Conservation (phyloP, 495 filamentous ascomycete species). For the Penicillium crystallinum region DNA sequence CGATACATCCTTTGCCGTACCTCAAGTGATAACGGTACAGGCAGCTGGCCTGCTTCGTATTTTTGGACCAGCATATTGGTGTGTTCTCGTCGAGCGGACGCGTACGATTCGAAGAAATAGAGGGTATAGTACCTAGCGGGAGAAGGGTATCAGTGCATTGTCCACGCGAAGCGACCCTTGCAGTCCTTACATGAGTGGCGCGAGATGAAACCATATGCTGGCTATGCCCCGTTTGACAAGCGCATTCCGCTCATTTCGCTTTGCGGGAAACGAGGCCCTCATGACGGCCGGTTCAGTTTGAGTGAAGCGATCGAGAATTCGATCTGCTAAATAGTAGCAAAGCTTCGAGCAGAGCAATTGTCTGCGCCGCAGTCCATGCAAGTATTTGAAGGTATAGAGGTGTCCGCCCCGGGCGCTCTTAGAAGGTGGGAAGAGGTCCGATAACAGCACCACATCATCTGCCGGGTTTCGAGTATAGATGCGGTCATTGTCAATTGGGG, state of each 20-base stretch:
- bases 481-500: conserved; percentile 33
- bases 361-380: conserved; percentile 32
- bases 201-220: conserved; percentile 36
- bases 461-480: conserved; percentile 41
- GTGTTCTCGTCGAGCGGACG: conserved; percentile 38
- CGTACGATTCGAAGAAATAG: conserved; percentile 41
- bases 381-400: conserved; percentile 42
- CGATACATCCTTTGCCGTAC: conserved; percentile 35
- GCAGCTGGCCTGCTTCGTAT: conserved; percentile 37
- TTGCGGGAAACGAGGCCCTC: conserved; percentile 30
- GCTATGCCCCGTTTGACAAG: conserved; percentile 31
- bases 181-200: conserved; percentile 36
- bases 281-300: conserved; percentile 28
- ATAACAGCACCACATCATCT: conserved; percentile 44
- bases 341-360: conserved; percentile 39
- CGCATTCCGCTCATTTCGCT: conserved; percentile 26
- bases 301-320: conserved; percentile 39
- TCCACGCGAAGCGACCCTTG: not conserved
- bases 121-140: conserved; percentile 36
- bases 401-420: conserved; percentile 42
- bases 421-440: conserved; percentile 41
- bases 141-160: conserved; percentile 2
- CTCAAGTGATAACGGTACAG: conserved; percentile 33
- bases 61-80: conserved; percentile 38
- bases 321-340: conserved; percentile 41